Base-by-base conservation (phyloP, 2,329 filamentous ascomycete species). In the Colletotrichum sp. region DNA sequence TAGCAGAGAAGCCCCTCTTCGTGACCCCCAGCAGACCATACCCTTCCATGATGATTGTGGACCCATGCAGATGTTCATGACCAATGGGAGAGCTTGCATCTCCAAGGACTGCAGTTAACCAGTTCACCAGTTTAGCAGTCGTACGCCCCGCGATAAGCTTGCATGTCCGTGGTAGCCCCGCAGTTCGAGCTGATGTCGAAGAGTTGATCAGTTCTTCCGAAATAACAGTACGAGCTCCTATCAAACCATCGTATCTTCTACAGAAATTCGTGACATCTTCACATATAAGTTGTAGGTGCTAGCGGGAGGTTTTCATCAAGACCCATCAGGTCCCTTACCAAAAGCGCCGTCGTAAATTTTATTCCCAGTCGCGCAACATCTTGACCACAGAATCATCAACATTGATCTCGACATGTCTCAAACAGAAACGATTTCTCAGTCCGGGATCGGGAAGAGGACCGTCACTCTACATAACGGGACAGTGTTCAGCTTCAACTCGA, bases 401-500 rank as follows among this genome's bases (percentile, higher is more conserved):
- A 13, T 0, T 7, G 43, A 13, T 7, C 43, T 32, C 58, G 4
- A 32, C 7, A 78, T 78, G 76, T 78, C 75, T 28, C 72, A 68
- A 26, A 76, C 71, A 7, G 62, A 34, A 28, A 62, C 32, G 2
- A 21, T 69, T 4, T 21, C 32, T 1, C 16, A 43, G 9, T 21
- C 69, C 21, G 58, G 26, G 12, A 64, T 67, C 21, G 58, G 26
- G 12, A 64, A 55, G 12, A 52, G 62, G 21, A 77, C 76, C 14
- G 76, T 80, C 16, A 79, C 56, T 26, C 48, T 81, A 30, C 76
- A 78, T 4, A 81, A 80, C 28, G 80, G 80, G 24, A 77, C 72
- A 3, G 70, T 77, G 3, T 77, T 80, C 62, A 78, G 69, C 28
- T 81, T 81, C 63, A 66, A 75, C 9, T 81, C 80, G n/a, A 81